These are phyloP conservation scores for Aspergillus uvarum DNA, from an alignment of 2,329 filamentous ascomycete species.

Conservation along the genomic window DNA sequence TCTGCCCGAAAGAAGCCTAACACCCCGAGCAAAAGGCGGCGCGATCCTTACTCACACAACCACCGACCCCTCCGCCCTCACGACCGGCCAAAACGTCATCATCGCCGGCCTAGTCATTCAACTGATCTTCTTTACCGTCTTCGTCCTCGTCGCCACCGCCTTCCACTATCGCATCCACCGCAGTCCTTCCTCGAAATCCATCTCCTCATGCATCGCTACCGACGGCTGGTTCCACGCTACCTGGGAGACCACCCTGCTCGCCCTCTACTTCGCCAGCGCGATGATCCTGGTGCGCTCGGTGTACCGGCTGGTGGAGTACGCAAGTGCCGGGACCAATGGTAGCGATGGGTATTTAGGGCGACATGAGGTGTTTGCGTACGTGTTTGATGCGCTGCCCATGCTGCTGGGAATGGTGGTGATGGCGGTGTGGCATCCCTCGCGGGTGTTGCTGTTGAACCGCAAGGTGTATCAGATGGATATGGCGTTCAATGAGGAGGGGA, in stretches of 20 bases:
- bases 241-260: slow-evolving; percentile 12
- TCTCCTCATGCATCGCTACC: not conserved
- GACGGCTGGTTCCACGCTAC: not conserved
- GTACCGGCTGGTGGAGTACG: slow-evolving; percentile 23
- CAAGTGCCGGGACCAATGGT: slow-evolving; percentile 12
- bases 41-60: slow-evolving; percentile 17
- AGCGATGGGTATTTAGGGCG: slow-evolving; percentile 23
- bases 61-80: slow-evolving; percentile 2
- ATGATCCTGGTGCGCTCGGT: slow-evolving; percentile 26
- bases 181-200: slow-evolving; percentile 27
- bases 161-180: slow-evolving; percentile 50
- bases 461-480: not conserved
- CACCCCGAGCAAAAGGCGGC: slow-evolving; percentile 11
- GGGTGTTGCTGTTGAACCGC: not conserved
- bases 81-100: slow-evolving; percentile 43
- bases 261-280: slow-evolving; percentile 13
- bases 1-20: no score
- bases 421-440: slow-evolving; percentile 9
- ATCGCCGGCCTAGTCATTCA: slow-evolving; percentile 58
- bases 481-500: not conserved
- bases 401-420: slow-evolving; percentile 12
- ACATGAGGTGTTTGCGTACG: slow-evolving; percentile 24
- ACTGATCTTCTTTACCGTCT: slow-evolving; percentile 58
- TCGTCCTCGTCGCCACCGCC: slow-evolving; percentile 49
- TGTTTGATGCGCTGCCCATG: slow-evolving; percentile 22